Evolutionary conservation across 1,139 yeast genomes (phyloP).

Genomic region (Candida glucosophila): DNA sequence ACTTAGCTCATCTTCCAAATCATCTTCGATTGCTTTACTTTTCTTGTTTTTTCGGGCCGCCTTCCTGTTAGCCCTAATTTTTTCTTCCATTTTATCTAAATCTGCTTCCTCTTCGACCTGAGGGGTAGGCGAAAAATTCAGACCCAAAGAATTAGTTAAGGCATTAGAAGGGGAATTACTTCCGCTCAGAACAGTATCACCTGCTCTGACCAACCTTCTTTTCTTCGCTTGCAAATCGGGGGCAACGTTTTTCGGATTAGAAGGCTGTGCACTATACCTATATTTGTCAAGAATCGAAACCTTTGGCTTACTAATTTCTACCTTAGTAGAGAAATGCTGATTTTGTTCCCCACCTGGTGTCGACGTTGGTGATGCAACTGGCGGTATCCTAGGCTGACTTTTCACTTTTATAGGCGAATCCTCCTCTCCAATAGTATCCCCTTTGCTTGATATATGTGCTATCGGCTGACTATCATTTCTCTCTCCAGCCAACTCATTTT

Average conservation of each 20-base stretch:
- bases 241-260: conserved; percentile 20
- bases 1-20: conserved; percentile 30
- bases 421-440: conserved; percentile 10
- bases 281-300: conserved; percentile 48
- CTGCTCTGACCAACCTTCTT: conserved; percentile 30
- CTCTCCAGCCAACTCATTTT: too few species aligned
- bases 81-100: conserved; percentile 31
- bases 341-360: conserved; percentile 1
- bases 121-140: too few species aligned
- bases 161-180: conserved; percentile 1
- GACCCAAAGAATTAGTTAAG: too few species aligned
- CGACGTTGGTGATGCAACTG: too few species aligned
- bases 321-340: conserved; percentile 40
- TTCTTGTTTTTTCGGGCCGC: conserved; percentile 9
- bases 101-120: conserved; percentile 23
- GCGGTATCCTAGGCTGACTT: conserved; percentile 23
- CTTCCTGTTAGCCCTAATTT: conserved; percentile 24
- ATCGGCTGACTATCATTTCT: conserved; percentile 8
- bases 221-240: conserved; percentile 21
- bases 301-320: conserved; percentile 44
- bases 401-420: conserved; percentile 26
- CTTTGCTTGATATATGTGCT: conserved; percentile 1
- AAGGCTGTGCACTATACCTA: too few species aligned
- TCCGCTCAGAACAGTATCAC: conserved; percentile 7
- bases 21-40: conserved; percentile 36